Evolutionary conservation across 305 asterid species (phyloP), one percentile per base, ranked within the genome.

Genomic region (Salvia sclarea): DNA sequence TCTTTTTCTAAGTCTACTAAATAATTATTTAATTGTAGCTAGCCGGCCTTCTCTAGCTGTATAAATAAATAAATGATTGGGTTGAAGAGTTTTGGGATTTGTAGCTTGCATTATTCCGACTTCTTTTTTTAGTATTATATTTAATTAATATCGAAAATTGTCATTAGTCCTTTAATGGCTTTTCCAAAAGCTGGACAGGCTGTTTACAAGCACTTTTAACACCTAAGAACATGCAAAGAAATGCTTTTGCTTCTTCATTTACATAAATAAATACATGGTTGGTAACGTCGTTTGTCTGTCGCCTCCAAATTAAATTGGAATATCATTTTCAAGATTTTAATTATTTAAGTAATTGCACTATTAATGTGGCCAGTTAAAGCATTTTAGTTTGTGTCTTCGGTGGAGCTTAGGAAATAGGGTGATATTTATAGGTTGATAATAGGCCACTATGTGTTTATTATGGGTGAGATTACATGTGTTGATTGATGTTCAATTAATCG

Each of bases 161-260:
- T 52, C 49, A 52, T 70, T 77, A 73, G 66, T 45, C 59, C 71
- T 73, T 62, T 68, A 48, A 62, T 71, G 44, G 47, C 75, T 75
- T 75, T 77, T 40, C 49, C 37, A 40, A 81, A 78, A 78, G 81
- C 49, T 73, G 25, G 70, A 80, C 81, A 70, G 84, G 61, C 81
- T 73, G 79, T 58, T 61, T 41, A 43, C 8, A 17, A 61, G 54
- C 53, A 43, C 67, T 61, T 61, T 61, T 61, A 61, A 22, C 21
- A 33, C 37, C 66, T 69, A 49, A 37, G 63, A 47, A 56, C 16
- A 64, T 58, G 48, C 37, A 45, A 61, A 28, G 24, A 49, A 74
- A 54, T 60, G 61, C 66, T 53, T 52, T 37, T 61, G 35, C 45
- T 54, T 63, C 33, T 66, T 66, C 59, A 33, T 44, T 50, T 59